Percentiles rank a stretch among this genome's conserved stretches.
These are phyloP conservation scores for Aspergillus latus DNA, from an alignment of 2,329 filamentous ascomycete genomes.

Conservation along the genomic window DNA sequence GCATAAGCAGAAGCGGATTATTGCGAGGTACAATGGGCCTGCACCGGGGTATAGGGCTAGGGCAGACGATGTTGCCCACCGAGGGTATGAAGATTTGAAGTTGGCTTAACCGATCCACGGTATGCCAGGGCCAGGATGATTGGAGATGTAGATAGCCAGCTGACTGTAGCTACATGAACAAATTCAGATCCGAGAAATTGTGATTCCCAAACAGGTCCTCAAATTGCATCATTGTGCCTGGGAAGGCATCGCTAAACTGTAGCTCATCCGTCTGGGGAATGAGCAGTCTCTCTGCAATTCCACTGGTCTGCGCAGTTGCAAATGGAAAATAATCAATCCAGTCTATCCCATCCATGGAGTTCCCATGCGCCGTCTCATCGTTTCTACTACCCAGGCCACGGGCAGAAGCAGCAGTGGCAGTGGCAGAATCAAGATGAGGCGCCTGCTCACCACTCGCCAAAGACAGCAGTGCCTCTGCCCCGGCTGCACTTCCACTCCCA, in stretches of 20 bases:
- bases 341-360: constrained; percentile 7
- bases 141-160: too few species aligned
- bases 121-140: too few species aligned
- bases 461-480: constrained; percentile 1
- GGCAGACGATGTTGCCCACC: constrained; percentile 19
- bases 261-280: constrained; percentile 11
- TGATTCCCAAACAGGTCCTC: constrained; percentile 8
- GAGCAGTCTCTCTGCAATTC: constrained; percentile 7
- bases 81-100: constrained; percentile 16
- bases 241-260: constrained; percentile 7
- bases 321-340: constrained; percentile 15
- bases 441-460: not conserved
- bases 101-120: too few species aligned
- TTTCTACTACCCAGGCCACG: too few species aligned
- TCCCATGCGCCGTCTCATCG: too few species aligned
- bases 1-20: constrained; percentile 47
- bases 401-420: too few species aligned
- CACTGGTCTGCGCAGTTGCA: constrained; percentile 11
- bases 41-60: constrained; percentile 44
- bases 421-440: not conserved
- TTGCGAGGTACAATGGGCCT: constrained; percentile 50
- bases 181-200: not conserved
- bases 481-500: too few species aligned
- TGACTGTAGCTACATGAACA: constrained; percentile 10
- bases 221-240: constrained; percentile 11